phyloP scores from a whole-genome alignment of 208 protist species.

The Entamoeba nuttalli region DNA sequence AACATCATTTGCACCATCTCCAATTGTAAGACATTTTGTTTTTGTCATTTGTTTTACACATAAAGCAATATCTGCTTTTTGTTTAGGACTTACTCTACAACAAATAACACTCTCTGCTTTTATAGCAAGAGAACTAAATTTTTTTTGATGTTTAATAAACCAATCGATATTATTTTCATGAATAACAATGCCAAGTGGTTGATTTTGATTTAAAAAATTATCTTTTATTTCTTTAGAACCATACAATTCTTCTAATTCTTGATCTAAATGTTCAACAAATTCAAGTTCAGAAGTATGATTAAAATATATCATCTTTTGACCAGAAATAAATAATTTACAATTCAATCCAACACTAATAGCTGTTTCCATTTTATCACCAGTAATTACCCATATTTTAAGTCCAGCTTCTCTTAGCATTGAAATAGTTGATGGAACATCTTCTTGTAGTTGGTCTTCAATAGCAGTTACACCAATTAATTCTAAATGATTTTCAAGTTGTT shows the following conservation, averaged over 20 bases:
- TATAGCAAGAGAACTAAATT: not conserved
- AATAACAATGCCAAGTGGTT: not conserved
- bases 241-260: not conserved
- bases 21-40: slow-evolving; percentile 10
- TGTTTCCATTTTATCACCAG: slow-evolving; percentile 73
- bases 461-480: slow-evolving; percentile 29
- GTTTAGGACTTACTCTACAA: not conserved
- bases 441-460: slow-evolving; percentile 39
- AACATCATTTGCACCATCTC: slow-evolving; percentile 30
- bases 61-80: slow-evolving; percentile 16
- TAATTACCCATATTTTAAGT: slow-evolving; percentile 85
- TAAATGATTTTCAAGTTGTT: not conserved
- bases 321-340: slow-evolving; percentile 43
- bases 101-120: not conserved
- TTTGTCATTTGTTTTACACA: not conserved
- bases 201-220: not conserved
- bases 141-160: not conserved
- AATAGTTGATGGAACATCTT: slow-evolving; percentile 40
- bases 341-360: slow-evolving; percentile 86
- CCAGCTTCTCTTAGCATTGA: slow-evolving; percentile 38
- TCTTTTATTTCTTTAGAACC: not conserved
- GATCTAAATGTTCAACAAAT: not conserved
- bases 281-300: not conserved
- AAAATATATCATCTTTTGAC: not conserved
- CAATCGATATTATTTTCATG: not conserved